Percentiles rank a stretch among this genome's conserved stretches.
phyloP scores from a whole-genome alignment of 305 asterid species.

The Fraxinus ornus region DNA sequence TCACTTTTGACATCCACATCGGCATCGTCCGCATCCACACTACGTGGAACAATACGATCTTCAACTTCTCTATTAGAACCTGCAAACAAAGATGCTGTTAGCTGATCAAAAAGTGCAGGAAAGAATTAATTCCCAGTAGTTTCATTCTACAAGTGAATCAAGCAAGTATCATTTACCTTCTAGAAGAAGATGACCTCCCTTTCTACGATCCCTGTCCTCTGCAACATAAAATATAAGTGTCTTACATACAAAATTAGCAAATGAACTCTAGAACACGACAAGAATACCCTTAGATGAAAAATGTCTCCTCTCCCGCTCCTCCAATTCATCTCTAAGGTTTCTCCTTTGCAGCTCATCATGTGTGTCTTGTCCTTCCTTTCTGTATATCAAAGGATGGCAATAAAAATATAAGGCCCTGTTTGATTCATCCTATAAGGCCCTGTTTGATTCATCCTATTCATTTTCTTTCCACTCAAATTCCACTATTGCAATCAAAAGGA shows the following conservation, averaged over 20 bases:
- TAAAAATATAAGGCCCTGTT: neutral
- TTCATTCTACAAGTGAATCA: neutral
- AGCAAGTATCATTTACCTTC: conserved; percentile 57
- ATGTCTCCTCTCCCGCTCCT: conserved; percentile 82
- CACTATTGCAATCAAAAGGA: too few species aligned
- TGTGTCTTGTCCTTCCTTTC: conserved; percentile 86
- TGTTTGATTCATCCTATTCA: too few species aligned
- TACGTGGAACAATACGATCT: conserved; percentile 73
- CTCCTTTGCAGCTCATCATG: conserved; percentile 75
- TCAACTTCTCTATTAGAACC: conserved; percentile 71
- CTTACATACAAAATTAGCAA: neutral
- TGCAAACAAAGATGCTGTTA: conserved; percentile 28
- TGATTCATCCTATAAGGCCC: neutral
- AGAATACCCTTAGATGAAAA: conserved; percentile 58
- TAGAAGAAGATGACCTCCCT: conserved; percentile 69
- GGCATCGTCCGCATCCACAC: conserved; percentile 81
- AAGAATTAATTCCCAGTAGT: neutral
- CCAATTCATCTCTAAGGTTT: conserved; percentile 79
- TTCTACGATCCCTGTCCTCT: conserved; percentile 48
- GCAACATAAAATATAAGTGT: conserved; percentile 16
- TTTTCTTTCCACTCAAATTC: too few species aligned
- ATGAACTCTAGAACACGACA: neutral
- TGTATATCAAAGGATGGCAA: conserved; percentile 25
- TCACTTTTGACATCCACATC: conserved; percentile 63
- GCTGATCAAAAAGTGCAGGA: neutral